Evolutionary conservation across 73 alveolate species (phyloP), one percentile per base, ranked within the genome.

Genomic region (Paramecium primaurelia): DNA sequence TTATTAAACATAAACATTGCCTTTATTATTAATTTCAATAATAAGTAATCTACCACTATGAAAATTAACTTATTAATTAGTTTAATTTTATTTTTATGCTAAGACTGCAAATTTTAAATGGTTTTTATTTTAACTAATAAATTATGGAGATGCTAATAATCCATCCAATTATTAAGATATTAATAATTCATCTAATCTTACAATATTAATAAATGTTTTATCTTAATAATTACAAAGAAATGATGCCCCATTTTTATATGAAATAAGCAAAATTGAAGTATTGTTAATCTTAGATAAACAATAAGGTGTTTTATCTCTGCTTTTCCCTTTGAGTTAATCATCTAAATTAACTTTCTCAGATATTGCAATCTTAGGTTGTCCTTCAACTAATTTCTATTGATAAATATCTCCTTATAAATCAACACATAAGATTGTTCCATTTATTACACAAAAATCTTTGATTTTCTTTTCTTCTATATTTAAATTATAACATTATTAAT

Each of bases 181-280:
- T 80, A 80, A 47, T 38, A 80, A 16, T 47, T 80, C 47, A 49
- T 80, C 91, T 20, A 80, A 49, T 49, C 51, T 42, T 10, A 45
- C 26, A 11, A 80, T 80, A 14, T 80, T 80, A 8, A 26, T 8
- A 2, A 80, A 49, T 1, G 25, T 10, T 18, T 47, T 42, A 20
- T 80, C 58, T 20, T 42, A 11, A 9, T 25, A 45, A 25, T 42
- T 42, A 80, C 91, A 80, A 20, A 80, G 58, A 20, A 80, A 80
- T 80, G 91, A 80, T 6, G 77, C 44, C 12, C 91, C 91, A 80
- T 49, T 49, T 14, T 80, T 80, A 10, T 80, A 80, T 16, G 91
- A 80, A 32, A 80, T 80, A 26, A 80, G 58, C 14, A 80, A 44
- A 11, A 80, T 40, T 2, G 47, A 32, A 11, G 91, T 80, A 7